Evolutionary conservation across 305 asterid genomes (phyloP), one percentile per base, ranked within the genome.

Genomic region (Salvia sclarea): DNA sequence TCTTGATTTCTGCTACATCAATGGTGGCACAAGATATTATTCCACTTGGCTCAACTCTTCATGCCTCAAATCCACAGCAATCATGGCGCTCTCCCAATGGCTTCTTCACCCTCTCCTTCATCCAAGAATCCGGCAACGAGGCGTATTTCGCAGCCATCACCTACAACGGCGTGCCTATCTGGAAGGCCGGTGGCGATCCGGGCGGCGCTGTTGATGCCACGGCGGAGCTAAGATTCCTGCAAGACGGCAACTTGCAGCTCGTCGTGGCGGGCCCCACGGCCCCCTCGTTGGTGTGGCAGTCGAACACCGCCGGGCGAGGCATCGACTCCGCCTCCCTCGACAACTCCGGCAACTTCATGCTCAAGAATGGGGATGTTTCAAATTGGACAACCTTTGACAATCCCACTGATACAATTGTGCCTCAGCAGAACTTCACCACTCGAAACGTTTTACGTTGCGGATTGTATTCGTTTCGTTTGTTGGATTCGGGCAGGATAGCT

Each of bases 341-440:
- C 14, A 76, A 83, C 30, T 82, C 82, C n/a, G 96, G 96, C 61
- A 91, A 86, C 41, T 76, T 91, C 43, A 60, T 76, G 30, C 87
- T 91, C 8, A 82, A 33, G 48, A 91, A 85, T 50, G 82, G 78
- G 13, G 72, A 65, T 14, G 58, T 40, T 18, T 52, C 83, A 1
- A 35, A 71, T 10, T 91, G 97, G 97, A 68, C 97, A 35, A 82
- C 87, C 16, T 91, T 91, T 53, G 86, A 83, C 21, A 70, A 86
- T 60, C 96, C 95, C 5, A 83, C 87, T 52, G 95, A 91, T 64
- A 78, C 89, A 5, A 85, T 91, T 57, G 84, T 91, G 0, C 89
- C 96, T 6, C 75, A 65, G 1, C 97, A 91, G 33, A 85, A 76
- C 50, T 86, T 91, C 82, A 84, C 86, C 2, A 25, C 5, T 25